Conservation (phyloP, 805 yeast genomes). For the Clavispora carvajalis region DNA sequence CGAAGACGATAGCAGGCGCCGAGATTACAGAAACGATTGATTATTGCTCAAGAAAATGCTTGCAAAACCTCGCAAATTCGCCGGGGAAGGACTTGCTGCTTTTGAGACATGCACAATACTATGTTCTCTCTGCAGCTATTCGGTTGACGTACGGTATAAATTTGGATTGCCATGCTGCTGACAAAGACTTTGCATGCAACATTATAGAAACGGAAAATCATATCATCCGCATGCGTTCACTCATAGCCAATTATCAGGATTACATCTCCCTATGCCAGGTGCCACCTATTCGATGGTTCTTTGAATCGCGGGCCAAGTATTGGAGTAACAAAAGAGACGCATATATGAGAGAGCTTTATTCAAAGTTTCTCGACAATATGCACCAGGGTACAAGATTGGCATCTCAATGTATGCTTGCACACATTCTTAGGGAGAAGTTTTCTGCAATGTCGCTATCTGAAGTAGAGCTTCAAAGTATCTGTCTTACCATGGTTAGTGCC, state of each 20-base stretch:
- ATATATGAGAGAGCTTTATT: slow-evolving; percentile 41
- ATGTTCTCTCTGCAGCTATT: slow-evolving; percentile 47
- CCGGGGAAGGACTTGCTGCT: slow-evolving; percentile 9
- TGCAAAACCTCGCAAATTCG: not conserved
- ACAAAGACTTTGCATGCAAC: slow-evolving; percentile 39
- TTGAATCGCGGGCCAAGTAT: slow-evolving; percentile 10
- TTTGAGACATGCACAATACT: slow-evolving; percentile 41
- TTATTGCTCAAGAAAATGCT: not conserved
- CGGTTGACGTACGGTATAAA: slow-evolving; percentile 47
- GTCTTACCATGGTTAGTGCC: slow-evolving; percentile 74
- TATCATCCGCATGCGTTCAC: slow-evolving; percentile 55
- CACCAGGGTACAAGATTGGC: slow-evolving; percentile 18
- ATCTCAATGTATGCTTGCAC: slow-evolving; percentile 29
- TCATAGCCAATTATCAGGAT: slow-evolving; percentile 50
- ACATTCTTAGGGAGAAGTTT: slow-evolving; percentile 8
- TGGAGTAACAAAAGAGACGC: slow-evolving; percentile 40
- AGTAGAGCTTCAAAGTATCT: slow-evolving; percentile 51
- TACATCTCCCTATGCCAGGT: slow-evolving; percentile 43
- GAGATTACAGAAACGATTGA: not conserved
- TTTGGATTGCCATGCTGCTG: slow-evolving; percentile 38
- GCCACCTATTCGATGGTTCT: slow-evolving; percentile 15
- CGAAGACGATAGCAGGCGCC: slow-evolving; percentile 4
- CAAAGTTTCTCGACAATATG: slow-evolving; percentile 11
- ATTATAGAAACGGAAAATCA: slow-evolving; percentile 51
- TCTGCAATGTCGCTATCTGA: slow-evolving; percentile 4